These are phyloP conservation scores for Dendrothele bispora DNA, from an alignment of 768 basidiomycete genomes.

Conservation along the genomic window DNA sequence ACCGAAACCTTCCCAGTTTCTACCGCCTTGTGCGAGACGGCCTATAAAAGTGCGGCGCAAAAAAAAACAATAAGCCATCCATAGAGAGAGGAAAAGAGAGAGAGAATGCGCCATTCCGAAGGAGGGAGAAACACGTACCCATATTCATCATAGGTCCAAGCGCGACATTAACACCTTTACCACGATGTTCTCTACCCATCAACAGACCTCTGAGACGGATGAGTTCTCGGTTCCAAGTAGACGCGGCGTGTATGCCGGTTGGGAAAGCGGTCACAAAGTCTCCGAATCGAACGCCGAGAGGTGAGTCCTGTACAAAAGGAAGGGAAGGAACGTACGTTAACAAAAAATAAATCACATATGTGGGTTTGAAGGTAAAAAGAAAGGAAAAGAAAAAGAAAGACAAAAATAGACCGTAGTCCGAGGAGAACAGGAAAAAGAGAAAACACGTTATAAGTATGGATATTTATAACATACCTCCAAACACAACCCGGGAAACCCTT, in stretches of 20 bases:
- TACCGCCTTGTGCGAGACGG: slow-evolving; percentile 74
- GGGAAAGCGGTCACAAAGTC: slow-evolving; percentile 82
- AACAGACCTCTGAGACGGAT: slow-evolving; percentile 74
- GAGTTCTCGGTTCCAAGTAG: slow-evolving; percentile 81
- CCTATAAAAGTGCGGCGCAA: too few relatives aligned
- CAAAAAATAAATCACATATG: too few relatives aligned
- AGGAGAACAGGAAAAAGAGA: too few relatives aligned
- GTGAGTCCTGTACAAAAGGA: slow-evolving; percentile 44
- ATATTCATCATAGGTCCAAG: slow-evolving; percentile 40
- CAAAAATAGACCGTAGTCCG: slow-evolving; percentile 51
- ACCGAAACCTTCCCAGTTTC: slow-evolving; percentile 97
- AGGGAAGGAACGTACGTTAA: too few relatives aligned
- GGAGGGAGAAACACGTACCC: too few relatives aligned
- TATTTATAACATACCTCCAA: too few relatives aligned
- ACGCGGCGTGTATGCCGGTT: slow-evolving; percentile 77
- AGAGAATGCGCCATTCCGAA: too few relatives aligned
- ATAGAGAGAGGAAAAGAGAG: too few relatives aligned
- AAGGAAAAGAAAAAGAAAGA: not conserved
- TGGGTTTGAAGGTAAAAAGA: not conserved
- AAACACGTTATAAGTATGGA: too few relatives aligned
- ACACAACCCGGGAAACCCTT: too few relatives aligned
- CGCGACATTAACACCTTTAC: slow-evolving; percentile 82
- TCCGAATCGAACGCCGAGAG: slow-evolving; percentile 74
- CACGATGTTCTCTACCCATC: slow-evolving; percentile 81
- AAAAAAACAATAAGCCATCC: too few relatives aligned